Evolutionary conservation across 1,139 yeast genomes (phyloP), one percentile per base, ranked within the genome.

Genomic region (Geotrichum histeridarum): DNA sequence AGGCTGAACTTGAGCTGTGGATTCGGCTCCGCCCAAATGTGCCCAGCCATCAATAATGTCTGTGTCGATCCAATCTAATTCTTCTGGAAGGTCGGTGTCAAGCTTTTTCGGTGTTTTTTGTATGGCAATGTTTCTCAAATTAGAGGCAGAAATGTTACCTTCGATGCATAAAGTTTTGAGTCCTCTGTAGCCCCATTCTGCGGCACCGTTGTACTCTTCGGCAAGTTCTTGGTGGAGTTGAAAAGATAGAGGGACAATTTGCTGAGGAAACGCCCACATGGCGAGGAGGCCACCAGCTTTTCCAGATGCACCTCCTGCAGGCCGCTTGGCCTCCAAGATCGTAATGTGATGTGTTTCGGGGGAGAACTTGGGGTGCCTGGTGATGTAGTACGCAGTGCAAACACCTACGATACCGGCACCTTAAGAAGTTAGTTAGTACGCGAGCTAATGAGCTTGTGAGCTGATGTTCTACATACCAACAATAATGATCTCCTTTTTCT

Each of bases 361-460:
- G 64, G 86, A 84, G 67, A 84, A 93, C 55, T 78, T 77, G 4
- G 95, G 93, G 68, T 93, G 98, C 58, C 80, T 80, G 4, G 94
- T 86, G 50, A 93, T 71, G 64, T 84, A 93, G 70, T 87, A 93
- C 1, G 98, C 98, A 1, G 95, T 88, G 68, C 96, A 88, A 9
- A 89, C 96, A 31, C 99, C 99, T 42, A 93, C 86, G 64, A 93
- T 91, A 31, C 99, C 99, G 0, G 96, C 99, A 17, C 97, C 97
- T 31, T 48, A 48, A 38, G 42, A 48, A 42, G 42, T 42, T 37
- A 18, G 31, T n/a, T 42, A 36, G 27, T 22, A 22, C 27, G 27
- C 27, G 27, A 22, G n/a, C n/a, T 12, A 14, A n/a, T 18, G 48
- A 27, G 18, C 18, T 32, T 15, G 35, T 27, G 17, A 6, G 4